phyloP scores from a whole-genome alignment of 352 stramenopile genomes.

The Globisporangium uncinulatum region DNA sequence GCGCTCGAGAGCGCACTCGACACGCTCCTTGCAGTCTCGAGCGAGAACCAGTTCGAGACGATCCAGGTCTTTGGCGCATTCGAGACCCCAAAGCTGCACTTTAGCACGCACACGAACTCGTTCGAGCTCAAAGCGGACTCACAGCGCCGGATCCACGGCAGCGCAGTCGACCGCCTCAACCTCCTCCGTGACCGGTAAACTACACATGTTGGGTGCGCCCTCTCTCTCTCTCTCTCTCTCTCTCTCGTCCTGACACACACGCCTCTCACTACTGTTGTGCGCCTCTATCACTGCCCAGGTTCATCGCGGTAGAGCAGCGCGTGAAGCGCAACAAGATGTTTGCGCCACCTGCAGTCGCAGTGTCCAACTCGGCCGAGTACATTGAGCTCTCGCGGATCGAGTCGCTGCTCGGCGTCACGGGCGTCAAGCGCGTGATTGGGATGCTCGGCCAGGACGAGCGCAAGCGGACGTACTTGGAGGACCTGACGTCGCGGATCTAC shows the following conservation, averaged over 20 bases:
- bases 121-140: constrained; percentile 68
- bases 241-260: no score
- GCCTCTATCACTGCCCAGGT: constrained; percentile 18
- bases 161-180: constrained; percentile 48
- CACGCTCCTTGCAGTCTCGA: constrained; percentile 72
- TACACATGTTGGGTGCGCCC: background rate
- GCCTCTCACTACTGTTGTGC: no score
- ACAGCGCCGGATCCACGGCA: constrained; percentile 50
- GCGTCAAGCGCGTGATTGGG: constrained; percentile 73
- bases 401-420: constrained; percentile 75
- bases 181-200: constrained; percentile 54
- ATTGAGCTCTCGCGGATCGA: constrained; percentile 87
- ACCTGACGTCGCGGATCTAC: constrained; percentile 78
- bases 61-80: constrained; percentile 86
- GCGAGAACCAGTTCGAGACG: constrained; percentile 73
- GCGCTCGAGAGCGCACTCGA: constrained; percentile 79
- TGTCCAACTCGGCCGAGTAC: constrained; percentile 57
- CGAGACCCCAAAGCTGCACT: constrained; percentile 59
- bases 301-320: constrained; percentile 60
- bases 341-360: constrained; percentile 42
- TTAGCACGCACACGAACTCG: constrained; percentile 52
- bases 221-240: no score
- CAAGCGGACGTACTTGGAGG: constrained; percentile 72
- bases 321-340: constrained; percentile 85
- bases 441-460: constrained; percentile 85